Conservation (phyloP, 208 protist genomes). For the Crithidia brevicula region DNA sequence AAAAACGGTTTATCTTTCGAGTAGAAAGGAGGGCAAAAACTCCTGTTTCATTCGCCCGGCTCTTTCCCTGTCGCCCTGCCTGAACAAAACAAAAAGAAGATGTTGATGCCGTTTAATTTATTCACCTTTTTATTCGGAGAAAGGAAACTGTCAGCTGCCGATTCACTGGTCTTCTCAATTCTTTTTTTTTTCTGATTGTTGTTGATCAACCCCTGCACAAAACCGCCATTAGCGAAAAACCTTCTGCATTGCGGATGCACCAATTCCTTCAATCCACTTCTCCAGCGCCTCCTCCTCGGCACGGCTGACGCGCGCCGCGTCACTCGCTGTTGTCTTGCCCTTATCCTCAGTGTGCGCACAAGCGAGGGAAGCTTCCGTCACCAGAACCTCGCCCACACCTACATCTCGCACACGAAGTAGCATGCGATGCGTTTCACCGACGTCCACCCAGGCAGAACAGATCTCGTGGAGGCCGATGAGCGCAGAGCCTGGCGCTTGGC, state of each 20-base stretch:
- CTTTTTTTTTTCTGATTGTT: too few species aligned
- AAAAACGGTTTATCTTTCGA: too few species aligned
- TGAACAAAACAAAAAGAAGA: too few species aligned
- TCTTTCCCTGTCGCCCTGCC: too few species aligned
- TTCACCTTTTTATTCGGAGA: too few species aligned
- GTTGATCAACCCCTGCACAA: too few species aligned
- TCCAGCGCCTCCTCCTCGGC: constrained; percentile 35
- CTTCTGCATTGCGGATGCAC: constrained; percentile 15
- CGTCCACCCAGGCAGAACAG: constrained; percentile 59
- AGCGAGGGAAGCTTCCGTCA: constrained; percentile 48
- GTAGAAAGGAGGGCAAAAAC: too few species aligned
- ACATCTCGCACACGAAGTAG: constrained; percentile 52
- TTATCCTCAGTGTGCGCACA: constrained; percentile 20
- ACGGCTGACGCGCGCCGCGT: background rate
- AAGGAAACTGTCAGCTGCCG: too few species aligned
- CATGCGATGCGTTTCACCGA: constrained; percentile 26
- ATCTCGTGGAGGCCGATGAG: constrained; percentile 29
- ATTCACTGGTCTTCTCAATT: too few species aligned
- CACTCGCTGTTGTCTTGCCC: background rate
- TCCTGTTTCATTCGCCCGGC: too few species aligned
- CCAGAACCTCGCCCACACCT: constrained; percentile 62
- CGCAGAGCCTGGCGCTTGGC: background rate
- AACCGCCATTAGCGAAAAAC: background rate
- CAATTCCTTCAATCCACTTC: constrained; percentile 39
- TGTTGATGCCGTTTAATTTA: too few species aligned